Percentiles rank a stretch among this genome's conserved stretches.
Evolutionary conservation across 2,329 filamentous ascomycete genomes (phyloP).

Genomic region (Laburnicola sp.): DNA sequence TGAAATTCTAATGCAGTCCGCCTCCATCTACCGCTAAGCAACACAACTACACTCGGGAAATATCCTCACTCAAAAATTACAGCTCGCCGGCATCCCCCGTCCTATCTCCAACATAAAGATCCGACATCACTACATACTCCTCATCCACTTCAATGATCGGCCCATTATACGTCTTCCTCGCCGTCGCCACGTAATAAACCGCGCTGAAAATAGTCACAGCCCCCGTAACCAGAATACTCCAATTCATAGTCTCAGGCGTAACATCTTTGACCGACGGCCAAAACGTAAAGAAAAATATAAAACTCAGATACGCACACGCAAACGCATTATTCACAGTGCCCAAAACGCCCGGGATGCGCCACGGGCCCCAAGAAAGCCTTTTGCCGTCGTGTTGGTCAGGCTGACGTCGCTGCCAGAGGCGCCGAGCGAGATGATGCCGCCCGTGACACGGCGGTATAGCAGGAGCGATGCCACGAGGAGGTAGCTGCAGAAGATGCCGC

Average conservation of each 20-base stretch:
- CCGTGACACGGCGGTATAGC: constrained; percentile 10
- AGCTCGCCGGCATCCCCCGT: too few species aligned
- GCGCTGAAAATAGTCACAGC: not conserved
- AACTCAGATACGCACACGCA: constrained; percentile 1
- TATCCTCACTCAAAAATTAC: too few species aligned
- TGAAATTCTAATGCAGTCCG: too few species aligned
- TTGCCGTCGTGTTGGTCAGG: not conserved
- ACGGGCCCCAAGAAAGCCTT: constrained; percentile 10
- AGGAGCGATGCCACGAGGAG: constrained; percentile 9
- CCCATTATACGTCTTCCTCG: not conserved
- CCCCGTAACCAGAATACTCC: constrained; percentile 5
- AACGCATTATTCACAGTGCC: constrained; percentile 8
- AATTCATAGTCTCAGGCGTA: constrained; percentile 2
- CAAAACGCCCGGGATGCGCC: constrained; percentile 6
- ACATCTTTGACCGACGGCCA: not conserved
- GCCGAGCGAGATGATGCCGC: not conserved
- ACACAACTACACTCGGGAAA: too few species aligned
- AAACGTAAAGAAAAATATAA: constrained; percentile 6
- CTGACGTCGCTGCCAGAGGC: not conserved
- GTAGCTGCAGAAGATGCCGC: constrained; percentile 13
- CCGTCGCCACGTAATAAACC: not conserved
- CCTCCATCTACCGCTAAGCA: too few species aligned
- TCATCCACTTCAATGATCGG: not conserved
- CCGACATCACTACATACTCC: too few species aligned
- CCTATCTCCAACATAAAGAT: too few species aligned